Percentiles rank a stretch among this genome's conserved stretches.
These are phyloP conservation scores for Strobilomyces confusus DNA, from an alignment of 768 basidiomycete species.

Conservation along the genomic window DNA sequence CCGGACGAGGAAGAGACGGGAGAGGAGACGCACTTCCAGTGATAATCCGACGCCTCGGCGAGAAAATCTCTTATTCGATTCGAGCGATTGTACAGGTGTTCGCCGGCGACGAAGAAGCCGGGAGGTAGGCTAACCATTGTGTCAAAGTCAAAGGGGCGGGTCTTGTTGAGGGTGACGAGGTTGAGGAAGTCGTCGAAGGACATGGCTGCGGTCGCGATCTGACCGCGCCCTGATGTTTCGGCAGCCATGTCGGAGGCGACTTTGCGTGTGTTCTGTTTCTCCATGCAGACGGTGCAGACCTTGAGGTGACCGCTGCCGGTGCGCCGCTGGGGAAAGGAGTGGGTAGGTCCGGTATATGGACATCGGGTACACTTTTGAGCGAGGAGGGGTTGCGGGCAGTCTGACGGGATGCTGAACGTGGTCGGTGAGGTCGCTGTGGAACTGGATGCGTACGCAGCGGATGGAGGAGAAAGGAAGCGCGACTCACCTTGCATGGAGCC, in stretches of 20 bases:
- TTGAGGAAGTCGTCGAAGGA: slow-evolving; percentile 32
- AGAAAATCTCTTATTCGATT: slow-evolving; percentile 34
- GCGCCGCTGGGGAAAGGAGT: slow-evolving; percentile 29
- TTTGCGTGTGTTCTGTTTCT: slow-evolving; percentile 33
- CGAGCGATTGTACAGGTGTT: slow-evolving; percentile 34
- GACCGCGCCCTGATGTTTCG: slow-evolving; percentile 28
- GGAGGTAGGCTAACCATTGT: slow-evolving; percentile 33
- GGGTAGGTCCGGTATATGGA: slow-evolving; percentile 27
- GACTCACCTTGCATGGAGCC: slow-evolving; percentile 22
- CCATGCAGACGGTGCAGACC: slow-evolving; percentile 32
- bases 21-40: slow-evolving; percentile 30
- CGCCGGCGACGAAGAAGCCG: slow-evolving; percentile 30
- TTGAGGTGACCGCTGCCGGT: slow-evolving; percentile 30
- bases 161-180: slow-evolving; percentile 32
- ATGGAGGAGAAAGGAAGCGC: background rate
- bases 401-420: slow-evolving; percentile 19
- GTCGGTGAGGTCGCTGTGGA: slow-evolving; percentile 14
- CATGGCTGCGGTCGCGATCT: slow-evolving; percentile 35
- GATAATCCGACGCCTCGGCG: slow-evolving; percentile 33
- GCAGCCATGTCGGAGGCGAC: slow-evolving; percentile 28
- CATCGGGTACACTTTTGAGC: slow-evolving; percentile 33
- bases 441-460: slow-evolving; percentile 1
- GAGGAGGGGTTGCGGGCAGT: slow-evolving; percentile 11
- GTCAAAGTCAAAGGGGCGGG: slow-evolving; percentile 31
- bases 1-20: background rate